Evolutionary conservation across 2,329 filamentous ascomycete genomes (phyloP), one percentile per base, ranked within the genome.

Genomic region (Orbilia oligospora): DNA sequence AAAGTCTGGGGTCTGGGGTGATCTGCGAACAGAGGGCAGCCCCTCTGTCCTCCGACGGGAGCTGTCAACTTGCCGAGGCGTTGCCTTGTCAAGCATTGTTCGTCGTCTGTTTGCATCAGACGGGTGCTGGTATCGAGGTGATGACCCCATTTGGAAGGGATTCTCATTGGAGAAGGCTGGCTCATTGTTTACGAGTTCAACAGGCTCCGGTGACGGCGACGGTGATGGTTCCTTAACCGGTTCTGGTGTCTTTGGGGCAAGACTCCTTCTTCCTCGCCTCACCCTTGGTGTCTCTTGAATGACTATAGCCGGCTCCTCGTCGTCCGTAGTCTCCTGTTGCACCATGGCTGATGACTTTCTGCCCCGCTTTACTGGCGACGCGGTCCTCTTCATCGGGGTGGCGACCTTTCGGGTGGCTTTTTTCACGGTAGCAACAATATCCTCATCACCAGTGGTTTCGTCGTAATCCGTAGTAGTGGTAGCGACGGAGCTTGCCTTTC

Each of bases 401-500:
- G 49, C 66, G 18, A 68, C 68, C 46, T 63, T 71, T 56, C 75
- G 51, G 33, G 38, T 56, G 16, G 67, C 44, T 20, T 65, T 64
- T 18, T 53, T 79, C 48, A 66, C 56, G 2, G 68, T 55, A 44
- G 64, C 33, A n/a, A 61, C 38, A 4, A 44, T 61, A 38, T 75
- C 76, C 49, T 79, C 76, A 36, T 75, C 76, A 22, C 70, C 76
- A 4, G 76, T 79, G 5, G 76, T 79, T 22, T 66, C 70, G n/a
- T 91, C 88, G 22, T 91, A 89, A 48, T 90, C 89, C 80, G 88
- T 89, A 8, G 53, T 58, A 41, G 88, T 89, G 3, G 53, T 58
- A 44, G 87, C 87, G 18, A 88, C 87, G 49, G 88, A 88, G 71
- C 88, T 89, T 79, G 91, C 91, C 10, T 81, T 89, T 90, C 24